These are phyloP conservation scores for Linum lewisii DNA, from an alignment of 345 rosid genomes.

Conservation along the genomic window DNA sequence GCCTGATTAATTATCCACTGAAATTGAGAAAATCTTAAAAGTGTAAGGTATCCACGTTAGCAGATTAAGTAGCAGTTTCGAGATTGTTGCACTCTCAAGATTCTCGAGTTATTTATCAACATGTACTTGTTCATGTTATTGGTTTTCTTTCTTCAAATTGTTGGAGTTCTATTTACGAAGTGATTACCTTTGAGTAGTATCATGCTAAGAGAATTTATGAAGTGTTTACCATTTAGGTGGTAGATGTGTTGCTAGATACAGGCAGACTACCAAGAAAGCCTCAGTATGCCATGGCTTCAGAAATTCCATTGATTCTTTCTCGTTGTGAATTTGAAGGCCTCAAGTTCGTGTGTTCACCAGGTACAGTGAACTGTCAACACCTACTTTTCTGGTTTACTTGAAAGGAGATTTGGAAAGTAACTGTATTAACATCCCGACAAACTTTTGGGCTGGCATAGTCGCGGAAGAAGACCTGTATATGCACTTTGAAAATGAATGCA, in stretches of 20 bases:
- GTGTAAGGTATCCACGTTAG: not conserved
- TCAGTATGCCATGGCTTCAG: constrained; percentile 75
- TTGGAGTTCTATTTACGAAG: not conserved
- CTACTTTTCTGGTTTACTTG: too few species aligned
- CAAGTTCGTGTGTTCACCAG: constrained; percentile 62
- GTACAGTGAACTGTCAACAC: constrained; percentile 23
- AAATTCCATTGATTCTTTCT: constrained; percentile 68
- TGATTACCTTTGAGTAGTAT: not conserved
- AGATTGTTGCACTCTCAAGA: not conserved
- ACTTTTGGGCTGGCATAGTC: constrained; percentile 19
- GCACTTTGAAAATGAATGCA: constrained; percentile 60
- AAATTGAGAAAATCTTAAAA: not conserved
- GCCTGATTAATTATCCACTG: not conserved
- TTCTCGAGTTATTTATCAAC: not conserved
- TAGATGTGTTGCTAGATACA: constrained; percentile 63
- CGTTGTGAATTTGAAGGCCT: constrained; percentile 69
- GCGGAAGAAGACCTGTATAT: constrained; percentile 43
- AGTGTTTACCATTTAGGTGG: constrained; percentile 33
- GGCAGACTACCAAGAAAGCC: constrained; percentile 59
- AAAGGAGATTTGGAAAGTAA: too few species aligned
- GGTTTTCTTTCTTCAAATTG: not conserved
- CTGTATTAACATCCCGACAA: too few species aligned
- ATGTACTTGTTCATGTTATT: not conserved
- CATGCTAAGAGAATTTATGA: constrained; percentile 3
- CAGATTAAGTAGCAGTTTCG: not conserved